Percentiles rank a stretch among this genome's conserved stretches.
Evolutionary conservation across 2,329 filamentous ascomycete genomes (phyloP).

Genomic region (Beauveria australis): DNA sequence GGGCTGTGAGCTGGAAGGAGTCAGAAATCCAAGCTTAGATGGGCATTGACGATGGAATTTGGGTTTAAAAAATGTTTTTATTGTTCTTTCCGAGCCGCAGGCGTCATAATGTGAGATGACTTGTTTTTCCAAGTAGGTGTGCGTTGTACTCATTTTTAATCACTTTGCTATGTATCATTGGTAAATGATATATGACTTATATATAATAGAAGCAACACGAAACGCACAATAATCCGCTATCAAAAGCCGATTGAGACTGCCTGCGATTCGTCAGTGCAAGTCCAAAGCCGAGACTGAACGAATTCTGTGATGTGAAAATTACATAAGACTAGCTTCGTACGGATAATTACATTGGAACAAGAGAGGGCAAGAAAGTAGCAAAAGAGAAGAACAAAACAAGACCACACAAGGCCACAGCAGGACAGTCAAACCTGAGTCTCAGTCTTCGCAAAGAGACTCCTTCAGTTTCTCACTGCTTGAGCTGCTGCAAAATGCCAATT

Average conservation of each 20-base stretch:
- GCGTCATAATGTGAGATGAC: not conserved
- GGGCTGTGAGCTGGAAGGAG: slow-evolving; percentile 51
- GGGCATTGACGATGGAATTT: slow-evolving; percentile 6
- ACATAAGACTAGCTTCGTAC: slow-evolving; percentile 7
- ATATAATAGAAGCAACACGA: not conserved
- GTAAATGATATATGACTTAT: not conserved
- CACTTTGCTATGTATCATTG: not conserved
- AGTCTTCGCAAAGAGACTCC: not conserved
- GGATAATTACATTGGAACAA: not conserved
- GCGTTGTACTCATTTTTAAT: not conserved
- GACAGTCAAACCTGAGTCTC: not conserved
- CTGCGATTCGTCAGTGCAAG: not conserved
- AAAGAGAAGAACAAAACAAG: not conserved
- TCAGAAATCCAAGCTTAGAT: slow-evolving; percentile 56
- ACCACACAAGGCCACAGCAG: not conserved
- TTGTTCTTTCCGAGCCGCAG: not conserved
- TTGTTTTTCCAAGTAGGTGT: not conserved
- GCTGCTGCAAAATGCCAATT: not conserved
- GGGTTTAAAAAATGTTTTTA: not conserved
- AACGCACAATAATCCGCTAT: no score
- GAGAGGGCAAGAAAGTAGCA: not conserved
- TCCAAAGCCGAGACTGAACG: no score
- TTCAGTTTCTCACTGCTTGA: not conserved
- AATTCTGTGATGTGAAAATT: not conserved
- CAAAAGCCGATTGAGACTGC: not conserved